Base-by-base conservation (phyloP, 108 stramenopile genomes). In the Heterococcus sp. region DNA sequence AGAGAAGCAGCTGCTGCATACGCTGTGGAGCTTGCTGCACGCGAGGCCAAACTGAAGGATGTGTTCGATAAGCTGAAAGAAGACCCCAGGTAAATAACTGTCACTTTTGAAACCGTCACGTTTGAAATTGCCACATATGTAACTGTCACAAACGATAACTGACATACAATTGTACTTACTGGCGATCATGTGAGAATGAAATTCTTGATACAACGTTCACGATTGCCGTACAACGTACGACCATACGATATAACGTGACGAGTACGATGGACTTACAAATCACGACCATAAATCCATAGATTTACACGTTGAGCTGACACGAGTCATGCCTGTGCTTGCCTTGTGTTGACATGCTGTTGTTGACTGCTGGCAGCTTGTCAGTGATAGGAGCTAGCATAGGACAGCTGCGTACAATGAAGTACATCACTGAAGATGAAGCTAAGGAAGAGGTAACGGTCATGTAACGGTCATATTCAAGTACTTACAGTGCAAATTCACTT, bases 171-270 rank as follows among this genome's bases (percentile, higher is more conserved):
- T 26, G 58, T 63, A 21, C 58, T 21, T 38, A 38, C 29, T 37
- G 29, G 8, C 38, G 0, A 1, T 26, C 34, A 75, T 65, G 67
- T 75, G n/a, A n/a, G 74, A 67, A 67, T 26, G 74, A 75, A 2
- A 66, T 37, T 14, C 66, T 38, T 2, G 38, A 66, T 31, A 75
- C 66, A 65, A 66, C 37, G 80, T 92, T 92, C 31, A 90, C 92
- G 0, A 90, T 91, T 21, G 91, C 91, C 82, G 83, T 94, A 14
- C 81, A 94, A 35, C 92, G 92, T 14, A 92, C 90, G 65, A 95
- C 92, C 73, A 93, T 93, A 92, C 91, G 91, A 21, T 87, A 94
- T 38, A 92, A 94, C 76, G 91, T n/a, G n/a, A n/a, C n/a, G n/a
- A n/a, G n/a, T n/a, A n/a, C n/a, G n/a, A n/a, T n/a, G n/a, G n/a